phyloP scores from a whole-genome alignment of 352 stramenopile species.

The Pythium dissotocum region DNA sequence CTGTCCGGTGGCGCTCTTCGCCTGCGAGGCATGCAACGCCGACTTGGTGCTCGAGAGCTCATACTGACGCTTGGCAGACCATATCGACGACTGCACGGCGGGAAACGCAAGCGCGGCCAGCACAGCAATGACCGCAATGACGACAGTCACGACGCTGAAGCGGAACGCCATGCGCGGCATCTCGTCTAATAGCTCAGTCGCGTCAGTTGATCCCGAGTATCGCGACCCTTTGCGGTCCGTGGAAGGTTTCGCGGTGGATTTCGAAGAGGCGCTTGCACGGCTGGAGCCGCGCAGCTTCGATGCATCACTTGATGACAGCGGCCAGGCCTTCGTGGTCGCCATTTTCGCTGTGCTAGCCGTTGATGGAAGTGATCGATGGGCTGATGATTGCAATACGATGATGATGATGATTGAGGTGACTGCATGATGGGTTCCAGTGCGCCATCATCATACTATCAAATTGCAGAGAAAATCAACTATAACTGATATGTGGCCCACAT shows the following conservation, averaged over 20 bases:
- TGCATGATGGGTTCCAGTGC: background rate
- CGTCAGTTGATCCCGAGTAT: background rate
- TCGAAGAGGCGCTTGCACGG: background rate
- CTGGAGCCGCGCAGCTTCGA: constrained; percentile 7
- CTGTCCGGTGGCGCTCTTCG: background rate
- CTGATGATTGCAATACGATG: background rate
- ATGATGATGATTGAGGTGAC: background rate
- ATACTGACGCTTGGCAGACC: background rate
- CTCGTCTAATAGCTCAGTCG: background rate
- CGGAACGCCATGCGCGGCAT: constrained; percentile 10
- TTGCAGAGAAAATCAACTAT: background rate
- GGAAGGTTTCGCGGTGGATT: background rate
- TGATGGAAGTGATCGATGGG: background rate
- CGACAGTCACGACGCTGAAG: constrained; percentile 15
- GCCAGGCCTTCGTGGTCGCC: background rate
- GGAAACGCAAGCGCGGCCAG: constrained; percentile 8
- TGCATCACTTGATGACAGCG: background rate
- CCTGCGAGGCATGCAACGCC: background rate
- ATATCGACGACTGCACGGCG: background rate
- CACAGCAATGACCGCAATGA: constrained; percentile 12
- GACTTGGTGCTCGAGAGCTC: constrained; percentile 15
- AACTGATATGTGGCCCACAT: background rate
- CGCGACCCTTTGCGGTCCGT: background rate
- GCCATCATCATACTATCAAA: background rate
- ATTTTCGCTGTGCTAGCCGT: background rate